phyloP scores from a whole-genome alignment of 257 asterid species.

The Euphrasia confusa region DNA sequence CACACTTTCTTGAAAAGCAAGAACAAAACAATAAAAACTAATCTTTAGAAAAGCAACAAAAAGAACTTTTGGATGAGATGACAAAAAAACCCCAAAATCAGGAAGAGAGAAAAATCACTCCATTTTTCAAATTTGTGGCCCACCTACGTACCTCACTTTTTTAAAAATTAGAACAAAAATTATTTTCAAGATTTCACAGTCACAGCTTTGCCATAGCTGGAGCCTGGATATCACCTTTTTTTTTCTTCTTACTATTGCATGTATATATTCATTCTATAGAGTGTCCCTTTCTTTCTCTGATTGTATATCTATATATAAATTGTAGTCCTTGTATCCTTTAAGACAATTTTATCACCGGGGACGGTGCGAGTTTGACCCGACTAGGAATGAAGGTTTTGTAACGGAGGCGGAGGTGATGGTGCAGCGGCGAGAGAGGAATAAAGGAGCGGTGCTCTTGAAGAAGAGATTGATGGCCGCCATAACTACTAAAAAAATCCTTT shows the following conservation, averaged over 20 bases:
- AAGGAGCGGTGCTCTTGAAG: slow-evolving; percentile 23
- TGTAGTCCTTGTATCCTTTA: too few relatives aligned
- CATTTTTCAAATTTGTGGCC: slow-evolving; percentile 3
- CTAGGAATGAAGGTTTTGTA: not conserved
- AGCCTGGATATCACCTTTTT: not conserved
- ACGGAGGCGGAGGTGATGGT: slow-evolving; percentile 14
- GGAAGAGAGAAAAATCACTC: slow-evolving; percentile 5
- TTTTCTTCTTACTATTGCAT: too few relatives aligned
- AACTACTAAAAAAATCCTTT: not conserved
- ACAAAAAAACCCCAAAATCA: slow-evolving; percentile 20
- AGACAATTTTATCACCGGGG: slow-evolving; percentile 1
- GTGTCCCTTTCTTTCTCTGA: too few relatives aligned
- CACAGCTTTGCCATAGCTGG: slow-evolving; percentile 9
- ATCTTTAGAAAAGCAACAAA: too few relatives aligned
- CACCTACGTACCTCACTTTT: not conserved
- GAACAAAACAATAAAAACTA: too few relatives aligned
- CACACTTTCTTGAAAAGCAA: too few relatives aligned
- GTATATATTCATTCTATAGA: too few relatives aligned
- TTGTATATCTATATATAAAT: too few relatives aligned
- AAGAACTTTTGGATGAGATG: not conserved
- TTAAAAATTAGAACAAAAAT: too few relatives aligned
- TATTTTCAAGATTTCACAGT: not conserved
- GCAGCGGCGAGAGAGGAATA: slow-evolving; percentile 24
- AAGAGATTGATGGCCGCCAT: slow-evolving; percentile 28
- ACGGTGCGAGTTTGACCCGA: slow-evolving; percentile 18